Percentiles rank a stretch among this genome's conserved stretches.
Evolutionary conservation across 805 yeast species (phyloP).

Genomic region (Suhomyces sp.): DNA sequence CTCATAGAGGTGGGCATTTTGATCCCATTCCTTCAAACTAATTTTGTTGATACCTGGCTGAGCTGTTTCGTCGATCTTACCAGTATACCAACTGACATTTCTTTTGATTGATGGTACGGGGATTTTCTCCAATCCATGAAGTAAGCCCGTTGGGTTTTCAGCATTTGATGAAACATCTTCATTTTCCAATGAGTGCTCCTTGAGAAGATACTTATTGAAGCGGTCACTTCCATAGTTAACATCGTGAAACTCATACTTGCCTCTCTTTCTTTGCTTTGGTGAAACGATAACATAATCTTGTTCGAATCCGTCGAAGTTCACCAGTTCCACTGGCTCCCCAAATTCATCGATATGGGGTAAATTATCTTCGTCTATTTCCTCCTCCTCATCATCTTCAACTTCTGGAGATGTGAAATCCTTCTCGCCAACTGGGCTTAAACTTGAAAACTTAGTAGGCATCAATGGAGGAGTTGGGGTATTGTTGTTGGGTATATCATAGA

Average conservation of each 20-base stretch:
- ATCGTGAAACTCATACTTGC: constrained; percentile 7
- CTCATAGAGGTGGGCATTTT: constrained; percentile 22
- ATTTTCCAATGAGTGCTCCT: no score
- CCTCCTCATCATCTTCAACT: constrained; percentile 7
- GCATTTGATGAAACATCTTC: no score
- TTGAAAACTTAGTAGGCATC: background rate
- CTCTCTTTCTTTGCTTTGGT: constrained; percentile 5
- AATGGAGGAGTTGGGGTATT: no score
- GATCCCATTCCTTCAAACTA: constrained; percentile 35
- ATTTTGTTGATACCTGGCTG: constrained; percentile 15
- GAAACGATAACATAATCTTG: constrained; percentile 14
- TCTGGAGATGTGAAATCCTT: constrained; percentile 1
- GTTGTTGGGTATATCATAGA: no score
- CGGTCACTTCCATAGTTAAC: background rate
- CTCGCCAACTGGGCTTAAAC: constrained; percentile 13
- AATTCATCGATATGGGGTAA: constrained; percentile 26
- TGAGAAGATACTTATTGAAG: background rate
- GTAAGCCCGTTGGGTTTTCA: background rate
- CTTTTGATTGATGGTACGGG: constrained; percentile 14
- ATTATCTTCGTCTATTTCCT: constrained; percentile 2
- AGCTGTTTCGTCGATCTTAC: constrained; percentile 2
- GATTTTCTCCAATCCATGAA: constrained; percentile 28
- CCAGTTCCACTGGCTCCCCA: constrained; percentile 19
- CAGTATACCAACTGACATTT: constrained; percentile 1
- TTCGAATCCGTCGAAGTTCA: constrained; percentile 24